Evolutionary conservation across 2,329 filamentous ascomycete genomes (phyloP).

Genomic region (Trichoderma afroharzianum): DNA sequence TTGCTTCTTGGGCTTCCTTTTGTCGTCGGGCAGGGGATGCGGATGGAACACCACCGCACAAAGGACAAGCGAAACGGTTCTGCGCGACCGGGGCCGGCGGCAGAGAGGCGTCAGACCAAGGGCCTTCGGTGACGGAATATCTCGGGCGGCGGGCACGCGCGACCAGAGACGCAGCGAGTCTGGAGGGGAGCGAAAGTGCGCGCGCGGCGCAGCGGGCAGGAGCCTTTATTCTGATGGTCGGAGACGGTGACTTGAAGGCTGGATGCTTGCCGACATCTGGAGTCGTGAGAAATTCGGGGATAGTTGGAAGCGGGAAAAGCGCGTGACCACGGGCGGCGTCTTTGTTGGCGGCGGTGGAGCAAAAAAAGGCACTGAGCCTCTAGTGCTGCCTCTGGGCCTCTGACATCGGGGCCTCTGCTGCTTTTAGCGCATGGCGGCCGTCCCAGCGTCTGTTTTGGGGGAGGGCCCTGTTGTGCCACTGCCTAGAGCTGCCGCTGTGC

Average conservation of each 20-base stretch:
- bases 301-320: constrained; percentile 34
- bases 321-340: constrained; percentile 34
- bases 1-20: neutral
- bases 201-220: neutral
- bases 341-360: constrained; percentile 16
- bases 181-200: neutral
- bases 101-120: neutral
- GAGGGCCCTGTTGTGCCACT: constrained; percentile 4
- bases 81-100: constrained; percentile 13
- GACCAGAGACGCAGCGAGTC: neutral
- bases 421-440: neutral
- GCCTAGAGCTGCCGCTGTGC: constrained; percentile 1
- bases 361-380: neutral
- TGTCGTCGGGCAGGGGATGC: neutral
- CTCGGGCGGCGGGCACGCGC: constrained; percentile 10
- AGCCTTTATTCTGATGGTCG: neutral
- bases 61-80: neutral
- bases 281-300: constrained; percentile 31
- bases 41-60: neutral
- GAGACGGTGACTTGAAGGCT: constrained; percentile 23
- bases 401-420: neutral
- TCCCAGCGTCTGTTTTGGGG: neutral
- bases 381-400: neutral
- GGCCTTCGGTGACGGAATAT: neutral
- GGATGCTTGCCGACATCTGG: constrained; percentile 12